Evolutionary conservation across 2,329 filamentous ascomycete species (phyloP).

Genomic region (Fusarium burgessii): DNA sequence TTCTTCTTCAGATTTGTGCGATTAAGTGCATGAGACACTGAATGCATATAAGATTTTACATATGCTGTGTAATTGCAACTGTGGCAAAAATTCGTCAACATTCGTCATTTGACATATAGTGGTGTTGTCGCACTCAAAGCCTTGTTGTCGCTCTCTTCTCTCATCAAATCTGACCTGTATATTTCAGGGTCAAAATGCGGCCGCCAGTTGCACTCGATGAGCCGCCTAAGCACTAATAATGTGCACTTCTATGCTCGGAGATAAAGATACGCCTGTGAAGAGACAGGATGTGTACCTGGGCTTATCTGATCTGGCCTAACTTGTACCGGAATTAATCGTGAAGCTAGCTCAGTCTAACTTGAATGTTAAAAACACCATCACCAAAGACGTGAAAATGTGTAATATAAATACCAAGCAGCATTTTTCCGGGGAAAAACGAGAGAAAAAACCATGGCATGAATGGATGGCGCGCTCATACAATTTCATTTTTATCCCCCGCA

Average conservation of each 20-base stretch:
- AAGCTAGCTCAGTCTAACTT: neutral
- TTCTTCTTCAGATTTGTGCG: neutral
- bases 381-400: neutral
- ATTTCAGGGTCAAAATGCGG: neutral
- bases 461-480: neutral
- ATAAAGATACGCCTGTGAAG: neutral
- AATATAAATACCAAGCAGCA: neutral
- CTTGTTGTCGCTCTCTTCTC: neutral
- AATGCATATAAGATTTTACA: neutral
- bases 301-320: neutral
- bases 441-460: neutral
- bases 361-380: neutral
- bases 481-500: neutral
- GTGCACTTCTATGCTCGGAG: neutral
- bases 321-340: neutral
- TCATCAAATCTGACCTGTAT: neutral
- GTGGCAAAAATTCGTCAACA: neutral
- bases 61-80: neutral
- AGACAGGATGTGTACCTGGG: neutral
- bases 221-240: no score
- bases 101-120: neutral
- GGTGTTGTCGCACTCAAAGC: neutral
- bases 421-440: rapidly evolving
- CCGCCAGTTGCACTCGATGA: neutral
- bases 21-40: neutral